These are phyloP conservation scores for Abrus precatorius DNA, from an alignment of 306 rosid genomes.

Conservation along the genomic window DNA sequence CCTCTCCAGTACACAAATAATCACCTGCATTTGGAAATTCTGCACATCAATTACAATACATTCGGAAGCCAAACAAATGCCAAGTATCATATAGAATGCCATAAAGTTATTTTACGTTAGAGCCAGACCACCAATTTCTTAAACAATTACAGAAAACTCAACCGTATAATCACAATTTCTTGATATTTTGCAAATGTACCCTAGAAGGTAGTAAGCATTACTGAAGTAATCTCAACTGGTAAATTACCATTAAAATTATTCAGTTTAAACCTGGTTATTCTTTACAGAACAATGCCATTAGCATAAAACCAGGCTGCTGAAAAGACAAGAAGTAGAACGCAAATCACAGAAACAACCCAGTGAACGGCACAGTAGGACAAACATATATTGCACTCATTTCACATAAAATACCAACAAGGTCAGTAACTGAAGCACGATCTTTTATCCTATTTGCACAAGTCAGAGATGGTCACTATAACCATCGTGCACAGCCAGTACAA, in stretches of 20 bases:
- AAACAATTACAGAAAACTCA: slow-evolving; percentile 15
- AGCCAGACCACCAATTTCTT: slow-evolving; percentile 24
- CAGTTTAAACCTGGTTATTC: not conserved
- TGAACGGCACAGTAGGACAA: not conserved
- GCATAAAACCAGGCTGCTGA: slow-evolving; percentile 22
- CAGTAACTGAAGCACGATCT: not conserved
- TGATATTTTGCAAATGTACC: not conserved
- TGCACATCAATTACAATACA: not conserved
- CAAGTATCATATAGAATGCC: not conserved
- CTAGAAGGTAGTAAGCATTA: slow-evolving; percentile 8
- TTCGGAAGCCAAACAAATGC: slow-evolving; percentile 1
- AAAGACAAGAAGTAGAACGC: not conserved
- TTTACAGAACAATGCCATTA: slow-evolving; percentile 23
- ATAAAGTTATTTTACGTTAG: not conserved
- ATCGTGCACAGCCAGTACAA: slow-evolving; percentile 2
- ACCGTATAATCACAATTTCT: not conserved
- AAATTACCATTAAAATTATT: not conserved
- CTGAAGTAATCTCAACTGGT: not conserved
- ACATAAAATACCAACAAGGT: not conserved
- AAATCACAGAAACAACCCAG: slow-evolving; percentile 11
- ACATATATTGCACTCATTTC: slow-evolving; percentile 16
- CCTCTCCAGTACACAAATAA: slow-evolving; percentile 64
- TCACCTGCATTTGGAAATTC: slow-evolving; percentile 56
- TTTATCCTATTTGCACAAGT: slow-evolving; percentile 23
- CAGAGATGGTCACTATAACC: slow-evolving; percentile 2